Conservation (phyloP, 2,329 filamentous ascomycete species). For the Paraphaeosphaeria sporulosa region DNA sequence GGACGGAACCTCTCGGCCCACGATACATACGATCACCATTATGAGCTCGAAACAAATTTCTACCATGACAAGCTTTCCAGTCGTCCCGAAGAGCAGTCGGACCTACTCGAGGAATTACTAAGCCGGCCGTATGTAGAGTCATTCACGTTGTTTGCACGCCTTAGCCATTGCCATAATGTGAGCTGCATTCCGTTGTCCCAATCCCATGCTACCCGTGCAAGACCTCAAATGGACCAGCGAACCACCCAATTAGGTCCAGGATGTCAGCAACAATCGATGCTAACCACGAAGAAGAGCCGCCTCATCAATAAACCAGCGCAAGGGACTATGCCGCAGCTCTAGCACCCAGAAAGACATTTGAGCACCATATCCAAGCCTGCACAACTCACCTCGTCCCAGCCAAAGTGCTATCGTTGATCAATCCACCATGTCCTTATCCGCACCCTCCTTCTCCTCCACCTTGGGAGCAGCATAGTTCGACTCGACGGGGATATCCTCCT, state of each 20-base stretch:
- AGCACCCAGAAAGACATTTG: background rate
- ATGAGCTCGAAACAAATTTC: no score
- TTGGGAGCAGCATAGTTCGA: background rate
- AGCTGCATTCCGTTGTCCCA: background rate
- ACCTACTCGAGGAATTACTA: no score
- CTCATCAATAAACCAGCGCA: background rate
- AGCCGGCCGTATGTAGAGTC: no score
- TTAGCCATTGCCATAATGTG: no score
- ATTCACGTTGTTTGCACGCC: no score
- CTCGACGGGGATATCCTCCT: constrained; percentile 1
- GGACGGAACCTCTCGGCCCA: no score
- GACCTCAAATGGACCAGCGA: background rate
- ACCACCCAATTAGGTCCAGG: background rate
- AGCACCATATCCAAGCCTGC: background rate
- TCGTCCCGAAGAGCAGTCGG: no score
- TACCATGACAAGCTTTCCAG: no score
- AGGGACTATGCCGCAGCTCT: background rate
- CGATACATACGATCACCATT: no score
- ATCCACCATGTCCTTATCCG: background rate
- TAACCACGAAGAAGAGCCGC: background rate
- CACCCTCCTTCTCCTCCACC: background rate
- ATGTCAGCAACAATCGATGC: background rate
- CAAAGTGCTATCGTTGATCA: background rate
- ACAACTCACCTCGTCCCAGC: background rate
- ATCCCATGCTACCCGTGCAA: background rate